Percentiles rank a stretch among this genome's conserved stretches.
These are phyloP conservation scores for Talaromyces sp. DNA, from an alignment of 2,329 filamentous ascomycete species.

Conservation along the genomic window DNA sequence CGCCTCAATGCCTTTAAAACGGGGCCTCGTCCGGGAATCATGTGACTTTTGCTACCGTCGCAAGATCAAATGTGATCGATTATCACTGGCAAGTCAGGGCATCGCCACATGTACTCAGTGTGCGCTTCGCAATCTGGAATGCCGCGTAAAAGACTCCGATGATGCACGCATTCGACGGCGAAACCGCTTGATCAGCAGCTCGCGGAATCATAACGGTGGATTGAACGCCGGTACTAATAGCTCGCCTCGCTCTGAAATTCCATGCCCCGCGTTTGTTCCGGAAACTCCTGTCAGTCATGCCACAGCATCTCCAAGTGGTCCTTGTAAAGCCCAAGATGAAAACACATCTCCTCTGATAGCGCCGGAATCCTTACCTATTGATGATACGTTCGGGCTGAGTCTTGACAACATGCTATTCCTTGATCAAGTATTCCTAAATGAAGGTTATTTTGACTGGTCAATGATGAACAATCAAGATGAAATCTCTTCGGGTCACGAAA, in stretches of 20 bases:
- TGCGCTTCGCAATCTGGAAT: neutral
- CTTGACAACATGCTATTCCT: neutral
- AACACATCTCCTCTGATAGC: neutral
- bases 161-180: neutral
- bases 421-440: neutral
- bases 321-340: neutral
- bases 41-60: conserved; percentile 3
- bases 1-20: neutral
- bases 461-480: neutral
- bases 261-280: neutral
- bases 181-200: neutral
- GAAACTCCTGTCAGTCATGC: neutral
- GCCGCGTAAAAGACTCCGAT: neutral
- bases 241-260: neutral
- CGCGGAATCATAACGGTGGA: neutral
- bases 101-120: neutral
- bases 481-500: neutral
- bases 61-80: conserved; percentile 1
- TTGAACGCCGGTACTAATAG: neutral
- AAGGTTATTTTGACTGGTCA: neutral
- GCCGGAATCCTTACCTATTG: neutral
- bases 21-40: neutral
- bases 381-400: neutral
- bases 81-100: neutral
- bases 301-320: neutral